phyloP scores from a whole-genome alignment of 2,329 filamentous ascomycete species.

The Polychaeton citri region DNA sequence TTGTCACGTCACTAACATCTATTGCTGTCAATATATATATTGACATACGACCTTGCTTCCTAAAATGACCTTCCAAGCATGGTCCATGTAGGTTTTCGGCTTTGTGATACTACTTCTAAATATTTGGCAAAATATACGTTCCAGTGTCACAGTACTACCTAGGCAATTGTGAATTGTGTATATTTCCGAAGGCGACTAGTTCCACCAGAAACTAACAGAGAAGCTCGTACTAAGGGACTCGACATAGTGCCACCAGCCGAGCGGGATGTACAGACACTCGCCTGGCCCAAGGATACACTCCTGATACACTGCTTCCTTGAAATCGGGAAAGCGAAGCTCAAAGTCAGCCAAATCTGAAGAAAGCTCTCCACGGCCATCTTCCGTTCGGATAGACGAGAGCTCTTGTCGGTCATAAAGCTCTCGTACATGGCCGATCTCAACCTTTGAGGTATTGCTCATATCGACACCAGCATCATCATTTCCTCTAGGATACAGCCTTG shows the following conservation, averaged over 20 bases:
- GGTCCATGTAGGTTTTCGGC: no score
- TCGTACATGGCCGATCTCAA: conserved; percentile 47
- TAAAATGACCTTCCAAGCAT: no score
- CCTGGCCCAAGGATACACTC: conserved; percentile 72
- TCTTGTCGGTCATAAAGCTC: conserved; percentile 2
- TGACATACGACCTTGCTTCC: no score
- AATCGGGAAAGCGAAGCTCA: conserved; percentile 33
- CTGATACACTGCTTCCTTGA: conserved; percentile 49
- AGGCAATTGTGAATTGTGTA: no score
- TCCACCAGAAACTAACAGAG: conserved; percentile 97
- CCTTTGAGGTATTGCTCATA: conserved; percentile 78
- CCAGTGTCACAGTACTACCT: no score
- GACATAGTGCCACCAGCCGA: conserved; percentile 98
- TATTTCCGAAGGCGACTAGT: no score
- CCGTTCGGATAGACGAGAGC: no score
- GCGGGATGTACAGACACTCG: conserved; percentile 76
- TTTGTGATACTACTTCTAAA: no score
- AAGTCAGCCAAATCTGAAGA: background rate
- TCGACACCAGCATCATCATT: conserved; percentile 56
- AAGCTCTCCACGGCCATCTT: no score
- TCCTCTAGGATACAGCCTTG: conserved; percentile 47
- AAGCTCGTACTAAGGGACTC: conserved; percentile 74
- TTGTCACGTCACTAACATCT: no score
- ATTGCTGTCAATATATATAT: no score
- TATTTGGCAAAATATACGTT: no score